Percentiles rank a stretch among this genome's conserved stretches.
phyloP scores from a whole-genome alignment of 441 rosid genomes.

The Raphanus hybrid region DNA sequence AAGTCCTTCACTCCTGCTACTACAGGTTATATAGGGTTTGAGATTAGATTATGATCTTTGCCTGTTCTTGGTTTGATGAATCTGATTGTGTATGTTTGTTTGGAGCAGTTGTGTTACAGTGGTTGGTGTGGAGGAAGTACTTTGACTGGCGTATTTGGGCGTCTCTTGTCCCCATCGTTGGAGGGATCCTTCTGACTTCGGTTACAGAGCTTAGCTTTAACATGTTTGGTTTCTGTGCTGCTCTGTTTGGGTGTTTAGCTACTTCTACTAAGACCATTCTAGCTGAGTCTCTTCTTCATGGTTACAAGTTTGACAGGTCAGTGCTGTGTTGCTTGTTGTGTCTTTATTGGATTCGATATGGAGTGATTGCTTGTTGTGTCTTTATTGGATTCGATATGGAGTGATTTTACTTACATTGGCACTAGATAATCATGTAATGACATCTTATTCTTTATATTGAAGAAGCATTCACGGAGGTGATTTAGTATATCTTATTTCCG shows the following conservation, averaged over 20 bases:
- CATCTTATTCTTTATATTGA: too few species aligned
- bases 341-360: not conserved
- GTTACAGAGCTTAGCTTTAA: conserved; percentile 96
- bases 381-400: not conserved
- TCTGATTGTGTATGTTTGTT: conserved; percentile 5
- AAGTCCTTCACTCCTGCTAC: conserved; percentile 99
- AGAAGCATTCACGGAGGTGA: too few species aligned
- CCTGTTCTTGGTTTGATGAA: not conserved
- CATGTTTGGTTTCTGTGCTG: conserved; percentile 97
- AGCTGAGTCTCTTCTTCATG: conserved; percentile 97
- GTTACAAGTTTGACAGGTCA: conserved; percentile 99
- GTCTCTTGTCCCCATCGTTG: conserved; percentile 91
- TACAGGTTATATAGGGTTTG: conserved; percentile 59
- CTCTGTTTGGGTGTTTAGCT: conserved; percentile 96
- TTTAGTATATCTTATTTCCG: too few species aligned
- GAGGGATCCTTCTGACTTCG: conserved; percentile 96
- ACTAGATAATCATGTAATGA: too few species aligned
- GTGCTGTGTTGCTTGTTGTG: not conserved
- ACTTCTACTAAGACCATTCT: conserved; percentile 99
- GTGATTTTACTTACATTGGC: conserved; percentile 8
- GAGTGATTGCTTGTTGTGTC: conserved; percentile 4
- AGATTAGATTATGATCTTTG: not conserved
- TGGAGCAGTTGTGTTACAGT: conserved; percentile 88
- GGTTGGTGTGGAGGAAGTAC: conserved; percentile 95
- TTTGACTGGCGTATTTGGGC: conserved; percentile 99